phyloP scores from a whole-genome alignment of 2,329 filamentous ascomycete genomes.

The Sporothrix dimorphospora region DNA sequence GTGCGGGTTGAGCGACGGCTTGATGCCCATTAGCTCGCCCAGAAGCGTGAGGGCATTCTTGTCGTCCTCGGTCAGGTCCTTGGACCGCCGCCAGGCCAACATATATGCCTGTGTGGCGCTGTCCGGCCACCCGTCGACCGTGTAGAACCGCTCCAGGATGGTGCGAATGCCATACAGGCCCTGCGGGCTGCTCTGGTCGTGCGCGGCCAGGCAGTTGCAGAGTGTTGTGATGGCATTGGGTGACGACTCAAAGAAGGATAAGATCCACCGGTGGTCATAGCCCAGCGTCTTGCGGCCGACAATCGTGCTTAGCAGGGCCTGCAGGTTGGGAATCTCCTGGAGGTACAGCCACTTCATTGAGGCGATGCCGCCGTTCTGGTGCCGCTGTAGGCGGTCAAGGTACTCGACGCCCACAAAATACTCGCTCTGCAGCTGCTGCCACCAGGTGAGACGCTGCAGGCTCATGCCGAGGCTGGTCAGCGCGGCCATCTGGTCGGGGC shows the following conservation, averaged over 20 bases:
- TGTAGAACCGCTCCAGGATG: conserved; percentile 30
- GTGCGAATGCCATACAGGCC: conserved; percentile 29
- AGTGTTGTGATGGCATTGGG: conserved; percentile 26
- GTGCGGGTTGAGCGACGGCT: conserved; percentile 22
- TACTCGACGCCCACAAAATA: conserved; percentile 23
- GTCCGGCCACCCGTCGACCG: conserved; percentile 27
- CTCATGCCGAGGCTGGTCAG: conserved; percentile 31
- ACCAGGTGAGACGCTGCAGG: conserved; percentile 24
- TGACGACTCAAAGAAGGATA: conserved; percentile 31
- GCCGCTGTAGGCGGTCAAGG: conserved; percentile 24
- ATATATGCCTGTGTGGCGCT: conserved; percentile 30
- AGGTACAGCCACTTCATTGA: conserved; percentile 32
- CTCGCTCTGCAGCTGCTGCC: conserved; percentile 14
- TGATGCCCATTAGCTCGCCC: conserved; percentile 29
- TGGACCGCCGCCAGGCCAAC: conserved; percentile 32
- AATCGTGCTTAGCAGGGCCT: conserved; percentile 31
- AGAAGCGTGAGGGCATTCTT: conserved; percentile 26
- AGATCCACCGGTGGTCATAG: conserved; percentile 28
- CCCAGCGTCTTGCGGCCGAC: conserved; percentile 20
- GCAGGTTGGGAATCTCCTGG: conserved; percentile 20
- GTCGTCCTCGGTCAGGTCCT: conserved; percentile 30
- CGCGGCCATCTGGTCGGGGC: not conserved
- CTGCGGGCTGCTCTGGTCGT: conserved; percentile 11
- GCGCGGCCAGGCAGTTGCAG: conserved; percentile 30
- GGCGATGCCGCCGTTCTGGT: not conserved